Evolutionary conservation across 2,329 filamentous ascomycete genomes (phyloP), one percentile per base, ranked within the genome.

Genomic region (Leptographium radiaticola): DNA sequence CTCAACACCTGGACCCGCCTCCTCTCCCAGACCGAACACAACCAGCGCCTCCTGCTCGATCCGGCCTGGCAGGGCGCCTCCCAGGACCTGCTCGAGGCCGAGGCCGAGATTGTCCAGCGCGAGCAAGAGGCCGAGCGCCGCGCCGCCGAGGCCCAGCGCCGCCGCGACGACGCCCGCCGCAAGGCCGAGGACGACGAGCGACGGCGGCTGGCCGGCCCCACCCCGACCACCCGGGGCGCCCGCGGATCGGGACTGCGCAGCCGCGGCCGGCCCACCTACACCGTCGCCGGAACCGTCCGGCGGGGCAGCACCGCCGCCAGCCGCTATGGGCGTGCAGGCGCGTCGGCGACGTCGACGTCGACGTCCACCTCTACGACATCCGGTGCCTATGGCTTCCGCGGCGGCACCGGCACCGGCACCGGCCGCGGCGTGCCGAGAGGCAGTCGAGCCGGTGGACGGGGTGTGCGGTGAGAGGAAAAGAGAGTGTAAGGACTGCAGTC

Each of bases 1-100:
- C 81, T 98, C 36, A 89, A 94, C 62, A 95, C 90, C 16, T 98
- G 91, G 91, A 95, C 89, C 10, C 84, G 89, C 52, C 96, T 98
- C 60, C 79, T 98, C 13, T 93, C 89, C 8, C 93, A 98, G 68
- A 96, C 93, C 6, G 93, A 98, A 69, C 93, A 98, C 70, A 97
- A 95, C 65, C 90, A 97, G 67, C 83, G 93, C 30, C 74, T 98
- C 51, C 84, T 98, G 46, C 76, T 97, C 47, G 86, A 95, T 64
- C 87, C 89, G 2, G 75, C 81, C 55, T 98, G 91, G 89, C 85
- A 91, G 64, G 93, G 93, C 54, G 87, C 90, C 33, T 87, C 81
- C 6, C 83, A 90, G 63, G 93, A 98, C 69, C 70, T 95, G 42
- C 76, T 81, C n/a, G 89, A 97, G 68, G 84, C 83, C 53, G 91